Conservation (phyloP, 2,329 filamentous ascomycete genomes). For the Venturia carpophila region DNA sequence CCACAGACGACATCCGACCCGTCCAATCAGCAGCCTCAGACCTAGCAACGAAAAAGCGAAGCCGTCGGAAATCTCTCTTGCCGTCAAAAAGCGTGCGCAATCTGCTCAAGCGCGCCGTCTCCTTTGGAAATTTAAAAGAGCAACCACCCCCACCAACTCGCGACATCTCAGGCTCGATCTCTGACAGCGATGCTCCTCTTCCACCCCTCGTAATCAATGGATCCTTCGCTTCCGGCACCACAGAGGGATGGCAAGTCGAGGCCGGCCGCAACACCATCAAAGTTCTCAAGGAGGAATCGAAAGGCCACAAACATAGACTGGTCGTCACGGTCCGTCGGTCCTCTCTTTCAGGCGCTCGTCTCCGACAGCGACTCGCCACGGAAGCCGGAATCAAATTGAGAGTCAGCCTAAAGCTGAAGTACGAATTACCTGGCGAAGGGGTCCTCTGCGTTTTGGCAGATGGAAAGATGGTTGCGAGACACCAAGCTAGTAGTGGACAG, state of each 20-base stretch:
- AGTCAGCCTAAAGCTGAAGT: neutral
- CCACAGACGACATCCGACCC: neutral
- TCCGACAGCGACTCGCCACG: neutral
- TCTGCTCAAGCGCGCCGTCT: neutral
- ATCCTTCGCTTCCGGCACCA: slow-evolving; percentile 1
- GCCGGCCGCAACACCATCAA: neutral
- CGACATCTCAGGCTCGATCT: neutral
- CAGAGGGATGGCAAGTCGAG: slow-evolving; percentile 4
- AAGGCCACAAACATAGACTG: neutral
- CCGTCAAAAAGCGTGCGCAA: slow-evolving; percentile 5
- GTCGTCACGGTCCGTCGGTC: slow-evolving; percentile 2
- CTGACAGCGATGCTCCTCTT: neutral
- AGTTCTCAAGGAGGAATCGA: neutral
- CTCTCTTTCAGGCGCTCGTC: neutral
- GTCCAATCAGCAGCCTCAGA: neutral
- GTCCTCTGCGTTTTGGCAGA: neutral
- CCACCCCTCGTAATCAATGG: neutral
- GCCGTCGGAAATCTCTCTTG: neutral
- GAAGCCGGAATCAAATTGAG: neutral
- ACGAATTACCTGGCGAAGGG: neutral
- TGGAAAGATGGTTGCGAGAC: neutral
- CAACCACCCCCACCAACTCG: neutral
- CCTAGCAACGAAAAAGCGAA: neutral
- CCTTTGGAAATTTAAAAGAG: neutral
- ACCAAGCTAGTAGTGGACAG: neutral